phyloP scores from a whole-genome alignment of 148 eudicot genomes.

The Cornus kousa region DNA sequence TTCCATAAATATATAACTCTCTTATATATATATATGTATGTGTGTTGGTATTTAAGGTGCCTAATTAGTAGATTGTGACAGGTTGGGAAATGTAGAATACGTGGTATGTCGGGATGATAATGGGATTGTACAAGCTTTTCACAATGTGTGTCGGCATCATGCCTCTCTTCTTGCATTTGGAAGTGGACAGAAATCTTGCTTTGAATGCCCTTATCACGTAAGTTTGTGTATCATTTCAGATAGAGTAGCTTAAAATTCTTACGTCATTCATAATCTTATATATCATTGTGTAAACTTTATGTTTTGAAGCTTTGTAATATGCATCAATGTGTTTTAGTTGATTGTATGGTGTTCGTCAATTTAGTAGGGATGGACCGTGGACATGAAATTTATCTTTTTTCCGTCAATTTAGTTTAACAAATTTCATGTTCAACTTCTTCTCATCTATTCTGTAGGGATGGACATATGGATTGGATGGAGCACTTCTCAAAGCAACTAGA shows the following conservation, averaged over 20 bases:
- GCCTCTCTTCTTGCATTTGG: constrained; percentile 82
- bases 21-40: background rate
- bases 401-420: background rate
- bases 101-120: constrained; percentile 73
- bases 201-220: constrained; percentile 97
- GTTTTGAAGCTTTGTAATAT: background rate
- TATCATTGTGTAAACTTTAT: background rate
- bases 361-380: background rate
- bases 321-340: no score
- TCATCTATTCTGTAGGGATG: constrained; percentile 50
- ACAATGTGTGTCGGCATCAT: constrained; percentile 98
- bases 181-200: constrained; percentile 70
- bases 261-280: background rate
- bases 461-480: constrained; percentile 81
- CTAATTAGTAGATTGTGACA: constrained; percentile 30
- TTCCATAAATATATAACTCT: background rate
- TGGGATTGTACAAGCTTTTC: constrained; percentile 71
- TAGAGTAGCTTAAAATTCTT: background rate
- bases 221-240: constrained; percentile 23
- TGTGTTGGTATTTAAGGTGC: constrained; percentile 4
- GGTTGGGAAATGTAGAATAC: constrained; percentile 84
- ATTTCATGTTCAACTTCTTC: background rate
- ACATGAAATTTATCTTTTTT: background rate
- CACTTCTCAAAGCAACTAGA: constrained; percentile 71
- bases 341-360: no score